Percentiles rank a stretch among this genome's conserved stretches.
phyloP scores from a whole-genome alignment of 805 yeast genomes.

The Crinitomyces ghanaensis region DNA sequence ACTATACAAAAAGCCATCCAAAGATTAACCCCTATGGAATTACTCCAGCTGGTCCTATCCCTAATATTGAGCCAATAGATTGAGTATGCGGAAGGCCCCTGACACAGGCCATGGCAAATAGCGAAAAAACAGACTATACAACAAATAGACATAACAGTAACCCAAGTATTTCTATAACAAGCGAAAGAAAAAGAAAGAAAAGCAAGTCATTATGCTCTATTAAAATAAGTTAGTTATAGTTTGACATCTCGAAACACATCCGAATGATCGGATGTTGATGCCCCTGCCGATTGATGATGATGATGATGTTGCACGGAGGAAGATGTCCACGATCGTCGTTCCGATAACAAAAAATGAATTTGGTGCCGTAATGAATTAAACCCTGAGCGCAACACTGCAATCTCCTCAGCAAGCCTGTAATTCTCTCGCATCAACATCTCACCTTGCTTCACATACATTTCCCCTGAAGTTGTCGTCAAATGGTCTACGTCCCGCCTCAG shows the following conservation, averaged over 20 bases:
- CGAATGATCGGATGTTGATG: too few species aligned
- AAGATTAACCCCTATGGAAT: constrained; percentile 72
- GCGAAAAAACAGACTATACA: too few species aligned
- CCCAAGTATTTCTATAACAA: too few species aligned
- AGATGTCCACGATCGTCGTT: constrained; percentile 17
- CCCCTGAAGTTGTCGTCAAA: constrained; percentile 21
- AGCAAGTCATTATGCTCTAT: too few species aligned
- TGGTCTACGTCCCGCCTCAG: constrained; percentile 25
- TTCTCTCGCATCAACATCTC: constrained; percentile 26
- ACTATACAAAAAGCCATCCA: constrained; percentile 78
- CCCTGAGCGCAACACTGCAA: constrained; percentile 21
- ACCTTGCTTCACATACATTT: constrained; percentile 24
- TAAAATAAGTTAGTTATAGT: too few species aligned
- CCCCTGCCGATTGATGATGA: background rate
- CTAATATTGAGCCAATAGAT: constrained; percentile 48
- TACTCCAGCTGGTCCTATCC: constrained; percentile 82
- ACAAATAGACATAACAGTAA: too few species aligned
- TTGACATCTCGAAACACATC: too few species aligned
- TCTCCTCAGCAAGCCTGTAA: constrained; percentile 23
- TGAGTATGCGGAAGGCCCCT: too few species aligned
- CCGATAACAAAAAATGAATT: constrained; percentile 23
- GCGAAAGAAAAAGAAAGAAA: too few species aligned
- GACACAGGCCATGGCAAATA: too few species aligned
- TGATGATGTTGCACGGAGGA: too few species aligned
- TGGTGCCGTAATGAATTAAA: constrained; percentile 28